Evolutionary conservation across 352 stramenopile species (phyloP).

Genomic region (Phytopythium montanum): DNA sequence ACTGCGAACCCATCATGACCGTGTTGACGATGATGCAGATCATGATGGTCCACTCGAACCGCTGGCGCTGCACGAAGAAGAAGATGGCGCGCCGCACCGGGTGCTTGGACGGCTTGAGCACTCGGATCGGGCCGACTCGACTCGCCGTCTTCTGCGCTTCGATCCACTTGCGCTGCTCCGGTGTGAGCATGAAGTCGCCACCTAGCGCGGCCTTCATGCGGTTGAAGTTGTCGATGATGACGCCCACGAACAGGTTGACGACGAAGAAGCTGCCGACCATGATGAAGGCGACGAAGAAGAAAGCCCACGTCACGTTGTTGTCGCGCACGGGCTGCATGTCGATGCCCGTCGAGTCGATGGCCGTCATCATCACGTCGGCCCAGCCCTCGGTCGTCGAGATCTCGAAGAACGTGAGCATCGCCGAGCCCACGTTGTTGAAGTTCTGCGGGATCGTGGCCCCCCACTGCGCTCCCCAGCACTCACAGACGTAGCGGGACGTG

Average conservation of each 20-base stretch:
- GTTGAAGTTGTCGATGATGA: constrained; percentile 95
- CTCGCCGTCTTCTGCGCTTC: constrained; percentile 69
- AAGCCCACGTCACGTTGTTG: constrained; percentile 70
- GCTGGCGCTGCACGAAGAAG: constrained; percentile 48
- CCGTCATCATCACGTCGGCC: constrained; percentile 90
- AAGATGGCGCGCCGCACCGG: constrained; percentile 57
- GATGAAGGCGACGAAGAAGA: constrained; percentile 91
- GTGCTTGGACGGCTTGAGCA: constrained; percentile 46
- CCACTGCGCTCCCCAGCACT: constrained; percentile 58
- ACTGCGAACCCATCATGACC: constrained; percentile 83
- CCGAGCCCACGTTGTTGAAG: constrained; percentile 82
- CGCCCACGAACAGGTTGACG: constrained; percentile 92
- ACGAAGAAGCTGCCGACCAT: constrained; percentile 93
- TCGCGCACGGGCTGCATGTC: constrained; percentile 92
- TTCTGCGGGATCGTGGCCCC: constrained; percentile 47
- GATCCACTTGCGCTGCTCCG: constrained; percentile 91
- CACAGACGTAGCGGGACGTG: constrained; percentile 72
- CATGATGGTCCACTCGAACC: constrained; percentile 90
- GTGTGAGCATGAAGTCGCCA: constrained; percentile 79
- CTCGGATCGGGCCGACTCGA: constrained; percentile 56
- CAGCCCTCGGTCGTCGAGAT: constrained; percentile 93
- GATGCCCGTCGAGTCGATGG: constrained; percentile 83
- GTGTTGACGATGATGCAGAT: constrained; percentile 89
- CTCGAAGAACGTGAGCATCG: constrained; percentile 90
- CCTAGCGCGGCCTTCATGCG: constrained; percentile 81